phyloP scores from a whole-genome alignment of 345 rosid species.

The Dipteronia dyeriana region DNA sequence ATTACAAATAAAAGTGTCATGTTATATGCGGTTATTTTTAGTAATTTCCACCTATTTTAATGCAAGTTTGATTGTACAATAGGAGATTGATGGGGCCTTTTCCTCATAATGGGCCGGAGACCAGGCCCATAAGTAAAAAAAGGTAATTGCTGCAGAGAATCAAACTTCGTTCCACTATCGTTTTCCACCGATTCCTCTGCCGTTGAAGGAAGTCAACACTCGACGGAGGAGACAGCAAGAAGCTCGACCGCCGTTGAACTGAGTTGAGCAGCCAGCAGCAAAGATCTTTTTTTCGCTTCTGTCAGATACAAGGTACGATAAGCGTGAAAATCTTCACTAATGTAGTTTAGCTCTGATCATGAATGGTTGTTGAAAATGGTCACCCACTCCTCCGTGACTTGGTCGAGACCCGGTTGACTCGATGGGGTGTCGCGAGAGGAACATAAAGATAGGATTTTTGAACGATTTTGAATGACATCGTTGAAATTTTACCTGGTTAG shows the following conservation, averaged over 20 bases:
- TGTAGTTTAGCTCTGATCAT: background rate
- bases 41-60: no score
- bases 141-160: background rate
- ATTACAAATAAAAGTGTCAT: no score
- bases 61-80: no score
- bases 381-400: background rate
- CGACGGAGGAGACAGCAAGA: background rate
- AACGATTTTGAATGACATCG: background rate
- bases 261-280: background rate
- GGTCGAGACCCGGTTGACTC: background rate
- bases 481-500: background rate
- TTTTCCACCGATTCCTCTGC: no score
- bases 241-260: background rate
- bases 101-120: conserved; percentile 24
- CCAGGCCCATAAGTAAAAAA: conserved; percentile 19
- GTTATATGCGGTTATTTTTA: no score
- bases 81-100: no score
- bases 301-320: background rate
- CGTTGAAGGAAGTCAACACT: background rate
- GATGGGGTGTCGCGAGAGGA: background rate
- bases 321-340: background rate
- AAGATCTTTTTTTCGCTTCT: background rate
- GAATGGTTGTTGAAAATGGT: background rate
- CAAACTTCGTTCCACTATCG: background rate
- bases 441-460: background rate